Evolutionary conservation across 306 rosid genomes (phyloP).

Genomic region (Prunus campanulata): DNA sequence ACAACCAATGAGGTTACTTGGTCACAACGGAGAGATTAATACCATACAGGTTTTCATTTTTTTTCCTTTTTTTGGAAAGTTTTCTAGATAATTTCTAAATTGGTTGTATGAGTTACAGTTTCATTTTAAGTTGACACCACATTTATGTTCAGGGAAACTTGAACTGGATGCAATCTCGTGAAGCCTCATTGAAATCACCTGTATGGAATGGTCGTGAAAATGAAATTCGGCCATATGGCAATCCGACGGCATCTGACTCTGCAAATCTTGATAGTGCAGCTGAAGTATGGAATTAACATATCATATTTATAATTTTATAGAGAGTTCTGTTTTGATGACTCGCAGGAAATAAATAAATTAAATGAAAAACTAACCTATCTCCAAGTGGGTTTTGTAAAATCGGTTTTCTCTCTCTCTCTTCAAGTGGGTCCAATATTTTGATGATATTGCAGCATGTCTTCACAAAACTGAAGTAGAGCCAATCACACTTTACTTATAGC

Average conservation of each 20-base stretch:
- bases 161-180: slow-evolving; percentile 99
- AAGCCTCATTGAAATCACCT: slow-evolving; percentile 78
- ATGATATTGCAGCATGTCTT: neutral
- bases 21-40: slow-evolving; percentile 98
- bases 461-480: neutral
- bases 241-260: slow-evolving; percentile 90
- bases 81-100: slow-evolving; percentile 11
- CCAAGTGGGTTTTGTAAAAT: neutral
- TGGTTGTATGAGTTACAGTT: slow-evolving; percentile 1
- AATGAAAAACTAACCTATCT: neutral
- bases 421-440: neutral
- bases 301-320: slow-evolving; percentile 5
- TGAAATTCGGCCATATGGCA: slow-evolving; percentile 95
- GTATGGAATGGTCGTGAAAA: slow-evolving; percentile 95
- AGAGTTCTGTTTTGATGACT: slow-evolving; percentile 15
- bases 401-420: neutral
- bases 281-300: slow-evolving; percentile 59
- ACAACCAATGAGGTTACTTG: slow-evolving; percentile 98
- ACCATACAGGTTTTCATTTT: slow-evolving; percentile 77
- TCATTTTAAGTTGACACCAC: slow-evolving; percentile 25
- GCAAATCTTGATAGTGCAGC: slow-evolving; percentile 99
- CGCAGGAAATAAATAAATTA: neutral
- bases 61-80: slow-evolving; percentile 5
- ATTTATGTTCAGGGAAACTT: slow-evolving; percentile 78
- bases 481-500: neutral